phyloP scores from a whole-genome alignment of 306 rosid genomes.

The Acacia acuminata region DNA sequence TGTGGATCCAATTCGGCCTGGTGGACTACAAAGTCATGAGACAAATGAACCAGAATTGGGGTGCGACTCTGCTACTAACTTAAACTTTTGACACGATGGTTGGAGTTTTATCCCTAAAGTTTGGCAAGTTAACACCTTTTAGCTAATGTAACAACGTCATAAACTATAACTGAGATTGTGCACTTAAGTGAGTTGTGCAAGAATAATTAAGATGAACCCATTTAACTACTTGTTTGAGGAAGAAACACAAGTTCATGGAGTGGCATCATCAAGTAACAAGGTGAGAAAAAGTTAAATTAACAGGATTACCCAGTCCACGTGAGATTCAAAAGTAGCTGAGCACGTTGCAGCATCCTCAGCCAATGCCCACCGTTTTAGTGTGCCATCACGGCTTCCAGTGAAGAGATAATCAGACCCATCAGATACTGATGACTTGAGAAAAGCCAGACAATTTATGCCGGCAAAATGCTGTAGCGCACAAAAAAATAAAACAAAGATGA shows the following conservation, averaged over 20 bases:
- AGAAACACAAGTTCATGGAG: not conserved
- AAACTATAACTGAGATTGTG: not conserved
- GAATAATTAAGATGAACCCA: conserved; percentile 10
- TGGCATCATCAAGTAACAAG: conserved; percentile 21
- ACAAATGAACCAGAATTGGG: too few species aligned
- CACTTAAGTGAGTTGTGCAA: not conserved
- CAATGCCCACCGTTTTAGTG: conserved; percentile 85
- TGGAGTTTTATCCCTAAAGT: too few species aligned
- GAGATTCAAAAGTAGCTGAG: conserved; percentile 97
- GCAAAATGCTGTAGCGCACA: conserved; percentile 84
- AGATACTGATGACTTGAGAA: conserved; percentile 56
- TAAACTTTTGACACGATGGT: too few species aligned
- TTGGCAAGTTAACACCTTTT: not conserved
- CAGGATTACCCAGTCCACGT: conserved; percentile 93
- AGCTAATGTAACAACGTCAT: not conserved
- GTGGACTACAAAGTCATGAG: too few species aligned
- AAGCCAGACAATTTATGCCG: conserved; percentile 85
- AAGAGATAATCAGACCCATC: conserved; percentile 77
- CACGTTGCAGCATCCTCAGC: conserved; percentile 72
- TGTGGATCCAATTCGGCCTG: too few species aligned
- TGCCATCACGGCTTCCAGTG: conserved; percentile 99
- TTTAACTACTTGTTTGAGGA: not conserved
- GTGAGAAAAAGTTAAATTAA: not conserved
- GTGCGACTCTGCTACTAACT: too few species aligned
- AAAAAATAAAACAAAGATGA: conserved; percentile 33